These are phyloP conservation scores for Limonium bicolor DNA, from an alignment of 148 eudicot species.

Conservation along the genomic window DNA sequence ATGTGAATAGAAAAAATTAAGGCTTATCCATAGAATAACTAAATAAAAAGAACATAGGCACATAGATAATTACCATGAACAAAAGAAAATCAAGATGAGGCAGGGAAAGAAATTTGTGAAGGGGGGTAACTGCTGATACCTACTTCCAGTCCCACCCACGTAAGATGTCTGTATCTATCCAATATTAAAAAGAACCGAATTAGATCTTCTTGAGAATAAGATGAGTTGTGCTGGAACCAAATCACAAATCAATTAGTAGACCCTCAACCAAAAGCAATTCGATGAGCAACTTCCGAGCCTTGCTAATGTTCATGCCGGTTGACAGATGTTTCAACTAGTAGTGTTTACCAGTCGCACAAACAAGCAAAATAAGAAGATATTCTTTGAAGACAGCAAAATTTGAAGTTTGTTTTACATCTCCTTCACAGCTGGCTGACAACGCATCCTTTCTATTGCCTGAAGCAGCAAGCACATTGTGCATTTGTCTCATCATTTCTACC, in stretches of 20 bases:
- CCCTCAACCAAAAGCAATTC: conserved; percentile 56
- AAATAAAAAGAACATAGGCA: neutral
- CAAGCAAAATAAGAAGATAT: conserved; percentile 40
- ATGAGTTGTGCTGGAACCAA: neutral
- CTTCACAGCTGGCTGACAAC: conserved; percentile 6
- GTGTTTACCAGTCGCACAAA: conserved; percentile 41
- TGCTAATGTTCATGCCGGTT: conserved; percentile 99
- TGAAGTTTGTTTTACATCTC: conserved; percentile 8
- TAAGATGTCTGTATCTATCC: conserved; percentile 75
- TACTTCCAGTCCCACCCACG: conserved; percentile 91
- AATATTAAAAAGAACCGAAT: conserved; percentile 3
- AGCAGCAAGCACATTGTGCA: conserved; percentile 16
- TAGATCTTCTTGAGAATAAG: neutral
- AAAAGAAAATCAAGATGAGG: conserved; percentile 63
- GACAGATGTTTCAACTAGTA: conserved; percentile 71
- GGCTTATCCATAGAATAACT: neutral
- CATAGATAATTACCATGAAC: conserved; percentile 47
- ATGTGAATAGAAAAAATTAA: too few relatives aligned
- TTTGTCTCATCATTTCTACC: conserved; percentile 28
- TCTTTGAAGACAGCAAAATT: conserved; percentile 20
- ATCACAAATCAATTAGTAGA: neutral
- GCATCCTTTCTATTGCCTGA: conserved; percentile 4
- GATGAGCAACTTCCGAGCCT: conserved; percentile 86
- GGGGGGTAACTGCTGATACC: conserved; percentile 64
- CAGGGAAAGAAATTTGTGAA: conserved; percentile 63